These are phyloP conservation scores for Zea luxurians DNA, from an alignment of 176 grass and related monocot genomes.

Conservation along the genomic window DNA sequence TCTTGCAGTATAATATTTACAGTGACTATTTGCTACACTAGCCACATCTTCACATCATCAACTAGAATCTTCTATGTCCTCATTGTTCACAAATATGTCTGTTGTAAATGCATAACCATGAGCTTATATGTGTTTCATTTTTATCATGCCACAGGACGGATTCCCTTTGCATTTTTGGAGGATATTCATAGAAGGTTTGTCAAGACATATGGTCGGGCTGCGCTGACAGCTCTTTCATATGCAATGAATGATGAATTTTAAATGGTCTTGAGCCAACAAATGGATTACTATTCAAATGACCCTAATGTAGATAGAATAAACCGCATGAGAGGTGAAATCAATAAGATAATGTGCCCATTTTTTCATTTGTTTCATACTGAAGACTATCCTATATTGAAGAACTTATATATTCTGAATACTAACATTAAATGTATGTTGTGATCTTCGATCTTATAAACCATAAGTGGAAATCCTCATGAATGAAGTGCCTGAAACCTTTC, in stretches of 20 bases:
- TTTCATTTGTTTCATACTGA: not conserved
- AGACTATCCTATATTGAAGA: not conserved
- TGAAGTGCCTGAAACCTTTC: not conserved
- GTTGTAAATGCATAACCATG: not conserved
- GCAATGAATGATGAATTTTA: conserved; percentile 98
- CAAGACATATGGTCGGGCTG: conserved; percentile 84
- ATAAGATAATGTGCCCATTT: conserved; percentile 54
- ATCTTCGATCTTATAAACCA: not conserved
- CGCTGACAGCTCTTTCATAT: conserved; percentile 82
- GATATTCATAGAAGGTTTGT: conserved; percentile 94
- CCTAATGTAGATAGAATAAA: conserved; percentile 90
- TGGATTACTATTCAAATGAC: conserved; percentile 97
- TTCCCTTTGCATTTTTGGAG: conserved; percentile 92
- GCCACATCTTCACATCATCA: not conserved
- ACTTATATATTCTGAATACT: not conserved
- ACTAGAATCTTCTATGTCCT: not conserved
- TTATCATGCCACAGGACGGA: conserved; percentile 58
- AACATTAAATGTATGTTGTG: not conserved
- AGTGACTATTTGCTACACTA: not conserved
- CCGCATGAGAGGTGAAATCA: conserved; percentile 94
- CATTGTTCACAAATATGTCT: not conserved
- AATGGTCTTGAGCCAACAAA: conserved; percentile 83
- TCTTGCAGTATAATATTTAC: not conserved
- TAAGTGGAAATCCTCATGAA: not conserved
- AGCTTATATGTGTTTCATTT: conserved; percentile 15